Conservation (phyloP, 2,329 filamentous ascomycete species). For the Sclerotinia glacialis region DNA sequence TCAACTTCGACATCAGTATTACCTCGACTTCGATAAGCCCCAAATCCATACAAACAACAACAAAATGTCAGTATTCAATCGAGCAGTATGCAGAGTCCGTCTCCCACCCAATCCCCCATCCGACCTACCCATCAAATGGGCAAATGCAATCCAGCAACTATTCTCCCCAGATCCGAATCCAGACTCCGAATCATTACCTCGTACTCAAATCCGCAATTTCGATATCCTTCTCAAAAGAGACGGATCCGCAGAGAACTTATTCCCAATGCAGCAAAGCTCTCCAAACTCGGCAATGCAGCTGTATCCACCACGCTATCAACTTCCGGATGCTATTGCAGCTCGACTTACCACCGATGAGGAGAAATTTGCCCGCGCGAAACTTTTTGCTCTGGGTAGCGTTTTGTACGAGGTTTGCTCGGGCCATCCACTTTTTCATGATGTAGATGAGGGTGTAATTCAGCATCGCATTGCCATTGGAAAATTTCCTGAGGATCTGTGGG, state of each 20-base stretch:
- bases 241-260: conserved; percentile 3
- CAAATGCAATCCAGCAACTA: neutral
- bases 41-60: neutral
- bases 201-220: neutral
- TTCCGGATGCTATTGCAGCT: neutral
- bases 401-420: conserved; percentile 2
- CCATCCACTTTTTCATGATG: neutral
- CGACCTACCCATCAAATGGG: neutral
- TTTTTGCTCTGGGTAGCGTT: conserved; percentile 10
- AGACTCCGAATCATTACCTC: neutral
- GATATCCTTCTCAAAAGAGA: neutral
- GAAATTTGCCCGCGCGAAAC: neutral
- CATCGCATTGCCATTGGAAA: neutral
- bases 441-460: conserved; percentile 4
- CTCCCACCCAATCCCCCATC: neutral
- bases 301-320: conserved; percentile 8
- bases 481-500: conserved; percentile 12
- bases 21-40: neutral
- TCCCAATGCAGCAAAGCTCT: neutral
- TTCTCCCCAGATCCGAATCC: neutral
- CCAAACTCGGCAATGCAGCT: neutral
- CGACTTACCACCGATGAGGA: neutral
- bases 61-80: neutral
- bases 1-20: too few species aligned
- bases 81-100: conserved; percentile 6